phyloP scores from a whole-genome alignment of 2,329 filamentous ascomycete genomes.

The Fusarium xylarioides region DNA sequence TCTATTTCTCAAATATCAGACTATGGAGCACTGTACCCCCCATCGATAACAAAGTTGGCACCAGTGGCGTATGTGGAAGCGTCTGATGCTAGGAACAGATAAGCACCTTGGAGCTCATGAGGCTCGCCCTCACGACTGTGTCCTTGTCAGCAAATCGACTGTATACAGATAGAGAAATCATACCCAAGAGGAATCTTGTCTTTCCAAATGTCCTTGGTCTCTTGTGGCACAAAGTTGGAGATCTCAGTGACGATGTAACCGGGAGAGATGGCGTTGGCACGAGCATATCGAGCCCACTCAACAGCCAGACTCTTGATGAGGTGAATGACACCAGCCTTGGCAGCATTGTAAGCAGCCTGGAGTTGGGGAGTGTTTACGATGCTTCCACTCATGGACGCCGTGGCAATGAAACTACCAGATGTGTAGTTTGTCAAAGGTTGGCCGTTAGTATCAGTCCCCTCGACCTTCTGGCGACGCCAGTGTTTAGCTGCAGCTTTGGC shows the following conservation, averaged over 20 bases:
- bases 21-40: conserved; percentile 44
- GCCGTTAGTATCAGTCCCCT: conserved; percentile 57
- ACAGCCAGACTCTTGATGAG: conserved; percentile 64
- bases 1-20: background rate
- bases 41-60: conserved; percentile 46
- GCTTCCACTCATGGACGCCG: conserved; percentile 58
- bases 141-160: conserved; percentile 8
- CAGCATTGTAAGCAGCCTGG: conserved; percentile 65
- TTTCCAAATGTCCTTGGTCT: conserved; percentile 40
- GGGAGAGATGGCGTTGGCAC: conserved; percentile 62
- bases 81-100: conserved; percentile 44
- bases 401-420: conserved; percentile 62
- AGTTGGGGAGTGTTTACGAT: conserved; percentile 63
- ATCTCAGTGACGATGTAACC: conserved; percentile 48
- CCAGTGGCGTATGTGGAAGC: conserved; percentile 47
- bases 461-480: conserved; percentile 73
- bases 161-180: background rate
- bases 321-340: conserved; percentile 65
- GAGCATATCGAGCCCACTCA: conserved; percentile 66
- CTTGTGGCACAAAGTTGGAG: conserved; percentile 41
- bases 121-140: conserved; percentile 42
- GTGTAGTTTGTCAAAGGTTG: conserved; percentile 36
- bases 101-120: conserved; percentile 41
- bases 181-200: conserved; percentile 42
- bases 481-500: conserved; percentile 73